These are phyloP conservation scores for Candida railenensis DNA, from an alignment of 805 yeast genomes.

Conservation along the genomic window DNA sequence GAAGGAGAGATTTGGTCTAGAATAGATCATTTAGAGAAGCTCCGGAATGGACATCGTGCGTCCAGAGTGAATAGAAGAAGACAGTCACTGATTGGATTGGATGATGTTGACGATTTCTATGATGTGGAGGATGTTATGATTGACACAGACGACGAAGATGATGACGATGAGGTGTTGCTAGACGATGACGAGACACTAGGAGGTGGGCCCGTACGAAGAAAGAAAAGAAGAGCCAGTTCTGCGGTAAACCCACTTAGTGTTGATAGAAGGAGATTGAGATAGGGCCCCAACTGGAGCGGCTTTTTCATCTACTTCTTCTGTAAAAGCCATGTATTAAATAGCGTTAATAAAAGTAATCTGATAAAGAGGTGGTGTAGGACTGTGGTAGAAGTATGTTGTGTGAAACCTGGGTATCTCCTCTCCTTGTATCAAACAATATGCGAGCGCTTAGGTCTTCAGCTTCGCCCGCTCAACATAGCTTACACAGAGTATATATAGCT, in stretches of 20 bases:
- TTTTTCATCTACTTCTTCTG: no score
- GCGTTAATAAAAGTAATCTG: no score
- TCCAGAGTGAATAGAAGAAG: constrained; percentile 31
- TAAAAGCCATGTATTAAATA: no score
- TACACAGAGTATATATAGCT: no score
- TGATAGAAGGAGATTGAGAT: neutral
- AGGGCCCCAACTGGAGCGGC: no score
- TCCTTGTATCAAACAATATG: no score
- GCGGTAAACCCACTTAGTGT: constrained; percentile 38
- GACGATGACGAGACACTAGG: constrained; percentile 36
- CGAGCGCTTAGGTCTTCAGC: no score
- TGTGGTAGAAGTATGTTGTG: no score
- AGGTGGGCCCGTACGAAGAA: constrained; percentile 19
- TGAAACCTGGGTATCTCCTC: no score
- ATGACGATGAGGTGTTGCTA: constrained; percentile 33
- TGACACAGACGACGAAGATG: constrained; percentile 31
- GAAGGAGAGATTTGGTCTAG: constrained; percentile 72
- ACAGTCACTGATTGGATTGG: constrained; percentile 41
- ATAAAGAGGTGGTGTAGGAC: no score
- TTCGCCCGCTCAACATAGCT: no score
- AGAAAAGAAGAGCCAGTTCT: constrained; percentile 40
- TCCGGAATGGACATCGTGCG: constrained; percentile 31
- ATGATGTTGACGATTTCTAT: constrained; percentile 11
- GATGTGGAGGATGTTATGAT: constrained; percentile 39
- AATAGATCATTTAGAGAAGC: constrained; percentile 46